Base-by-base conservation (phyloP, 163 green algal species). In the Prototheca cutis region DNA sequence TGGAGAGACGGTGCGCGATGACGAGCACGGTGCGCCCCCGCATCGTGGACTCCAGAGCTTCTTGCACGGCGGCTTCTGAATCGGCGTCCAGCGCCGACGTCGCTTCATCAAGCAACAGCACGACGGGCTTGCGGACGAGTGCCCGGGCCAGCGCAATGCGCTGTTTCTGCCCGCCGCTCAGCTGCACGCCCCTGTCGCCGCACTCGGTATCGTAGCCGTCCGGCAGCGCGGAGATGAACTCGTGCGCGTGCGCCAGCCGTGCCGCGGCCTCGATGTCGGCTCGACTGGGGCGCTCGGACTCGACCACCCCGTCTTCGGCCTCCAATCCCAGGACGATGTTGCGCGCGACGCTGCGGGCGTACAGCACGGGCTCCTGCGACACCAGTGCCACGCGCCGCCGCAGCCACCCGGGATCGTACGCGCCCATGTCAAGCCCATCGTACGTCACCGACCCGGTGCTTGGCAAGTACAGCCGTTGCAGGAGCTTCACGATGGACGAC, bases 181-280 rank as follows among this genome's bases (percentile, higher is more conserved):
- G 75, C 69, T 82, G 72, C 61, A 90, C 68, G 15, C 88, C 88
- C 42, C 82, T 75, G 70, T 95, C 86, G 18, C 87, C 87, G 30
- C 84, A 82, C 39, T 84, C 69, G 21, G 78, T 77, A 47, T 67
- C 60, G 62, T 74, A 82, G 1, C 58, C 53, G 19, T 68, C 49
- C 34, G 85, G 85, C 63, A 91, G 67, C 19, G 64, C 59, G 13
- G 40, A 58, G 49, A 91, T 91, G 75, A 90, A 91, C 48, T 80
- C 71, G 60, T 87, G 73, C 0, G 83, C 83, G 48, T 94, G 89
- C 40, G 84, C 82, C 31, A 79, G 65, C 58, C 63, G 32, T 13
- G 77, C 71, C 19, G 77, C 74, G n/a, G 66, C 40, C 55, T 76
- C 68, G 51, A 82, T 62, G 15, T 84, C 77, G 6, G 59, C 67